A percentile compares a stretch with the other conserved stretches of the same genome.
phyloP scores from a whole-genome alignment of 345 rosid species.

The Geranium brycei region DNA sequence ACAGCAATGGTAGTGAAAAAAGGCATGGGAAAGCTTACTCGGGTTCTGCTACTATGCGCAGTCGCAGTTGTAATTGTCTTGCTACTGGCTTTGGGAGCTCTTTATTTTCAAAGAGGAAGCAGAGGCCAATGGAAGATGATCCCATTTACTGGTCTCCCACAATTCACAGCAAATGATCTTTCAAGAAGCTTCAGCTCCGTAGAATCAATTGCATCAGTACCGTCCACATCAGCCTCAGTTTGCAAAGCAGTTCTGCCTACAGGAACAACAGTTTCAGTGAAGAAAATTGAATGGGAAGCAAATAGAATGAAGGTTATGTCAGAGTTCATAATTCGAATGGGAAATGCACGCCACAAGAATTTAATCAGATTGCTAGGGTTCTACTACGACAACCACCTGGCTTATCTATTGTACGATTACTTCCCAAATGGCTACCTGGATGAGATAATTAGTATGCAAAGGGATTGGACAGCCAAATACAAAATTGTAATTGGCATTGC shows the following conservation, averaged over 20 bases:
- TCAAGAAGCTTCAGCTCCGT: constrained; percentile 48
- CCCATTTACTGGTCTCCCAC: constrained; percentile 59
- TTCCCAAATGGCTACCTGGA: constrained; percentile 62
- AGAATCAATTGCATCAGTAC: constrained; percentile 29
- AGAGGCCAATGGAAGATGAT: constrained; percentile 72
- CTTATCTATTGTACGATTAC: constrained; percentile 60
- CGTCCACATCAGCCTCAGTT: constrained; percentile 27
- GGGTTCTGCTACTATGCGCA: constrained; percentile 46
- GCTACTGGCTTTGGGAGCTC: constrained; percentile 35
- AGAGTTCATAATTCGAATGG: constrained; percentile 41
- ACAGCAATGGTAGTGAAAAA: constrained; percentile 21
- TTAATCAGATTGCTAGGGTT: constrained; percentile 70
- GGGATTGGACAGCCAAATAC: constrained; percentile 61
- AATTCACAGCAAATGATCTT: constrained; percentile 61
- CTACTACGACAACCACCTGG: constrained; percentile 59
- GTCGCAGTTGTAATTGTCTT: constrained; percentile 26
- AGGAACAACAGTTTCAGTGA: constrained; percentile 69
- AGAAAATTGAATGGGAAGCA: constrained; percentile 45
- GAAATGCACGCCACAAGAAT: constrained; percentile 68
- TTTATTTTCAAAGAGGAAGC: constrained; percentile 37
- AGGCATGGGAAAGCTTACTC: constrained; percentile 22
- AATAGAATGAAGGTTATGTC: constrained; percentile 25
- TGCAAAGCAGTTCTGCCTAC: constrained; percentile 74
- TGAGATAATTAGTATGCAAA: constrained; percentile 39
- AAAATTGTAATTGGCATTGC: constrained; percentile 62